These are phyloP conservation scores for Coemansia sp. DNA, from an alignment of 192 early-diverging fungal species.

Conservation along the genomic window DNA sequence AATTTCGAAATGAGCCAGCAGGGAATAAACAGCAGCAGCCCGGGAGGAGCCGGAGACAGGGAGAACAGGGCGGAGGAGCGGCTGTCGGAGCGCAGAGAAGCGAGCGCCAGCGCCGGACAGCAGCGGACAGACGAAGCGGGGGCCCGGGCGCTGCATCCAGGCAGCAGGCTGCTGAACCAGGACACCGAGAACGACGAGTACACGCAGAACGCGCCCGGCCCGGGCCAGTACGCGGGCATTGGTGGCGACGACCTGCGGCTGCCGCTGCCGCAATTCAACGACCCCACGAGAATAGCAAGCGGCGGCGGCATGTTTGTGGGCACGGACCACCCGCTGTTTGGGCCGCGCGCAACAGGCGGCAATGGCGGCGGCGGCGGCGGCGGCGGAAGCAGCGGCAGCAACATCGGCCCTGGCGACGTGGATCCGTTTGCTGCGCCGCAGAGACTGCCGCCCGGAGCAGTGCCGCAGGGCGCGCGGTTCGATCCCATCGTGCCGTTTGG, in stretches of 20 bases:
- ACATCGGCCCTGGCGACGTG: constrained; percentile 13
- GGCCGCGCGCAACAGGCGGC: constrained; percentile 40
- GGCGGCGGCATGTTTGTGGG: constrained; percentile 84
- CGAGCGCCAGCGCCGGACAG: neutral
- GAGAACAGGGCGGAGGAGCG: neutral
- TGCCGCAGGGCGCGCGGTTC: constrained; percentile 87
- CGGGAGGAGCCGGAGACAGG: neutral
- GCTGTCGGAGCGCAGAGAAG: neutral
- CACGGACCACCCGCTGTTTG: constrained; percentile 88
- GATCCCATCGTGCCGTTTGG: constrained; percentile 90
- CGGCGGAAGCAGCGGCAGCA: no score
- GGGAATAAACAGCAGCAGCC: neutral
- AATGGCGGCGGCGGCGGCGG: constrained; percentile 9
- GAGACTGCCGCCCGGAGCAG: constrained; percentile 67
- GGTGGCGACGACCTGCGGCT: constrained; percentile 75
- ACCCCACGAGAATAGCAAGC: constrained; percentile 33
- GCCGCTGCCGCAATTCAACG: constrained; percentile 16
- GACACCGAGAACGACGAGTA: neutral
- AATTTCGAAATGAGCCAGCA: neutral
- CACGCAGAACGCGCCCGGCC: neutral
- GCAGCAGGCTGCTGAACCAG: neutral
- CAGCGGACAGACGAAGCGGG: neutral
- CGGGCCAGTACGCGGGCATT: constrained; percentile 25
- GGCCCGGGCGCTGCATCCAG: neutral
- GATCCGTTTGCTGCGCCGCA: constrained; percentile 60